Evolutionary conservation across 2,329 filamentous ascomycete species (phyloP), one percentile per base, ranked within the genome.

Genomic region (Exserohilum rostratum): DNA sequence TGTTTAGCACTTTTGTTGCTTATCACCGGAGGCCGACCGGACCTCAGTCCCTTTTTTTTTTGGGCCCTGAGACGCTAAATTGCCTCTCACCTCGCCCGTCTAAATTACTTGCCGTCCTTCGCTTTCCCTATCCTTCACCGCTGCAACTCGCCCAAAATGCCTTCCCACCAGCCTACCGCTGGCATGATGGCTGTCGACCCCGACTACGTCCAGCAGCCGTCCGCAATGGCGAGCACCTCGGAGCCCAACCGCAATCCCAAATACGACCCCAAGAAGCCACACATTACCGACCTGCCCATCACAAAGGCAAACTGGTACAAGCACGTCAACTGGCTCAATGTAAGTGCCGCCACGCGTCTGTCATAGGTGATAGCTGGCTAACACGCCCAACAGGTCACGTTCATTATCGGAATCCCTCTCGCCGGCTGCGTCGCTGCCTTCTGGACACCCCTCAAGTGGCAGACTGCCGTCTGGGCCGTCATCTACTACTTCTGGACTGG

Each of bases 241-340:
- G 82, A 84, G 76, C 81, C 82, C 30, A 82, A 82, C 71, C 77
- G 67, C 54, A 82, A 80, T 64, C 64, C 74, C 40, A 79, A 79
- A 46, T 83, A 84, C 70, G 80, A 84, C 66, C 80, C 83, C 46
- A 85, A 88, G 81, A 96, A 96, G 80, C 84, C 88, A 69, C 91
- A 96, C 78, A 96, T 96, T 76, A 87, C 91, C 65, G 91, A 96
- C 58, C 84, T 84, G 61, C 89, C 90, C 62, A 90, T 96, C 64
- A 96, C 91, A 58, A 83, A 83, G 78, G 78, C 82, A 64, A 96
- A 96, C 81, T 95, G 90, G 90, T 87, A 93, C 80, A 88, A 93
- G 80, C 92, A 96, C 74, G 84, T 96, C 82, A 92, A 96, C 83
- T 96, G 93, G 91, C 84, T 96, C 66, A 96, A 96, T 77, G 87